phyloP scores from a whole-genome alignment of 441 rosid species.

The Gossypium davidsonii region DNA sequence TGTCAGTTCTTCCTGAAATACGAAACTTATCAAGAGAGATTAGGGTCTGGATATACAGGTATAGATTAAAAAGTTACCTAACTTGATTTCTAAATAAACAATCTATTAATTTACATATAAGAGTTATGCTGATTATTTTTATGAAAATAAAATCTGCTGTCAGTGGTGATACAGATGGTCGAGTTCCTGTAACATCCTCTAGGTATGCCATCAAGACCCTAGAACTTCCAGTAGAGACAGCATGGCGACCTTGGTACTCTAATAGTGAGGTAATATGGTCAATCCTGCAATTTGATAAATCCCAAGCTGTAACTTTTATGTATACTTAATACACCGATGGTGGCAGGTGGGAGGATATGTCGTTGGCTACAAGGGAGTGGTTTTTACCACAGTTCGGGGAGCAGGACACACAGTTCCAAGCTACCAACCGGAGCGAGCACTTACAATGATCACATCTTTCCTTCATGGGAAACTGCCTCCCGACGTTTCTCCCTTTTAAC shows the following conservation, averaged over 20 bases:
- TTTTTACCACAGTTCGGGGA: constrained; percentile 35
- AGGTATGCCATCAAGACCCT: constrained; percentile 20
- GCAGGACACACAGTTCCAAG: constrained; percentile 43
- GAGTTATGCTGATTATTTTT: not conserved
- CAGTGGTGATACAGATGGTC: constrained; percentile 25
- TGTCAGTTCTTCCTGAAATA: constrained; percentile 21
- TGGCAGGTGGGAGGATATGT: constrained; percentile 48
- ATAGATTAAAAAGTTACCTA: not conserved
- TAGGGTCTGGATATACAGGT: constrained; percentile 21
- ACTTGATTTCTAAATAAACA: not conserved
- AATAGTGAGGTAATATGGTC: constrained; percentile 19
- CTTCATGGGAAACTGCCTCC: constrained; percentile 31
- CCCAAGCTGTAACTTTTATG: not conserved
- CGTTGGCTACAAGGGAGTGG: constrained; percentile 31
- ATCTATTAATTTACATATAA: not conserved
- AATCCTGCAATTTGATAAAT: not conserved
- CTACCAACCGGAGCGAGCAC: constrained; percentile 38
- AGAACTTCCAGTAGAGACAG: constrained; percentile 18
- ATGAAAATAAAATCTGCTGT: not conserved
- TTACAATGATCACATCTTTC: constrained; percentile 38
- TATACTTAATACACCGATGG: not conserved
- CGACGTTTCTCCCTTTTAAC: constrained; percentile 18
- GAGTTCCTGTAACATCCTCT: constrained; percentile 22
- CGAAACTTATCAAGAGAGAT: constrained; percentile 10
- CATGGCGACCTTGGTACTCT: constrained; percentile 26